phyloP scores from a whole-genome alignment of 371 early-diverging fungal species.

The Mucor irregularis region DNA sequence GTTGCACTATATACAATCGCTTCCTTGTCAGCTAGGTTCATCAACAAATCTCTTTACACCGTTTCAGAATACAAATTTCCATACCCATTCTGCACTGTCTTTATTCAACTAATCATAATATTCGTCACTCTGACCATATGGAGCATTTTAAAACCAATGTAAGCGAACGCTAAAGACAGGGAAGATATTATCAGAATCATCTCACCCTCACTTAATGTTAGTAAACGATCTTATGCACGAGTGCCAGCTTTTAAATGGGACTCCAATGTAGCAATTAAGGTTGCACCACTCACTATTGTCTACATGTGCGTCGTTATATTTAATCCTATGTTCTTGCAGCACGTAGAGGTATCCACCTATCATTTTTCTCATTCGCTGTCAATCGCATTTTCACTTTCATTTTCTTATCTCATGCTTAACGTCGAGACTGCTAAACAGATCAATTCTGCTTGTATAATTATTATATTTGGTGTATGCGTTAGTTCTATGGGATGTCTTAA shows the following conservation, averaged over 20 bases:
- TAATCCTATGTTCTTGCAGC: conserved; percentile 59
- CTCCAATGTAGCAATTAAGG: conserved; percentile 38
- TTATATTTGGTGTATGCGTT: conserved; percentile 56
- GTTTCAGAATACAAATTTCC: conserved; percentile 56
- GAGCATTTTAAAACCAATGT: conserved; percentile 44
- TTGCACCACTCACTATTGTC: conserved; percentile 54
- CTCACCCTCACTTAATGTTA: neutral
- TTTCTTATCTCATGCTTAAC: conserved; percentile 53
- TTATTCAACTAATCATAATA: conserved; percentile 56
- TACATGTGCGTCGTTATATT: conserved; percentile 59
- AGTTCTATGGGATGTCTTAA: conserved; percentile 59
- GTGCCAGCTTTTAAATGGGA: conserved; percentile 57
- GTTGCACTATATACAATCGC: conserved; percentile 51
- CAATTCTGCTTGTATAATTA: conserved; percentile 44
- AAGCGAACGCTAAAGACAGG: neutral
- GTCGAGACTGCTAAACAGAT: conserved; percentile 37
- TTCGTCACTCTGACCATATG: conserved; percentile 46
- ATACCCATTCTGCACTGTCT: conserved; percentile 58
- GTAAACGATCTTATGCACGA: neutral
- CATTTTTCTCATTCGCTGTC: conserved; percentile 61
- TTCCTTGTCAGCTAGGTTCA: conserved; percentile 55
- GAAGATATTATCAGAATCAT: no score
- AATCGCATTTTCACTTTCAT: conserved; percentile 57
- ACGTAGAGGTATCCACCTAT: conserved; percentile 62
- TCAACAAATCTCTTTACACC: conserved; percentile 61